Evolutionary conservation across 192 early-diverging fungal species (phyloP), one percentile per base, ranked within the genome.

Genomic region (Entomortierella lignicola): DNA sequence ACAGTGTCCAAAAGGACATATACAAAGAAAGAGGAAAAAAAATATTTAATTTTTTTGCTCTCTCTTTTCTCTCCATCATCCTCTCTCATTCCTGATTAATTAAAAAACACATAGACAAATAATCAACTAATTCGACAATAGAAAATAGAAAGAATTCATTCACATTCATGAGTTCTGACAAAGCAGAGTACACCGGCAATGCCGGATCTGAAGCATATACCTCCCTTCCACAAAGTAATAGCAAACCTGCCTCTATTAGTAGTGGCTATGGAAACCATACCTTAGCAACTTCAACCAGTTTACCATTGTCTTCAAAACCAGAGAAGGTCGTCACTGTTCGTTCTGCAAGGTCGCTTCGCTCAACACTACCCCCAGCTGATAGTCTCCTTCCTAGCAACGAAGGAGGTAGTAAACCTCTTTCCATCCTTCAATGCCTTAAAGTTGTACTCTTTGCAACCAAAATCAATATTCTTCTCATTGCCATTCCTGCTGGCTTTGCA

Each of bases 401-500:
- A 41, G 54, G 58, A 10, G n/a, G 17, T 0, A 27, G 21, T 17
- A 12, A 26, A 32, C 27, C 43, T 37, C 50, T 74, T 15, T 34
- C 62, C 23, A 29, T 79, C 23, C 31, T 63, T 2, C 48, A 59
- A 8, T 65, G 67, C 31, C 61, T 69, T 30, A 79, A 79, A 31
- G 29, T 56, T 20, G 32, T 82, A n/a, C 43, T 85, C 54, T 50
- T 66, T 30, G 82, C 86, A 6, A 88, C 88, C 18, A 91, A 86
- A 80, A 70, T 94, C 77, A 93, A 96, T 70, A 51, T 92, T 5
- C 82, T 94, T 15, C 67, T 95, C 3, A 62, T 94, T 8, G 91
- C 96, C 72, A 83, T 94, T 21, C 97, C 97, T 2, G 66, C 97
- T 23, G 97, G 93, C 18, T 90, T 95, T 53, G 29, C 89, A 15